Conservation (phyloP, 768 basidiomycete species). For the Lentinula aciculospora region DNA sequence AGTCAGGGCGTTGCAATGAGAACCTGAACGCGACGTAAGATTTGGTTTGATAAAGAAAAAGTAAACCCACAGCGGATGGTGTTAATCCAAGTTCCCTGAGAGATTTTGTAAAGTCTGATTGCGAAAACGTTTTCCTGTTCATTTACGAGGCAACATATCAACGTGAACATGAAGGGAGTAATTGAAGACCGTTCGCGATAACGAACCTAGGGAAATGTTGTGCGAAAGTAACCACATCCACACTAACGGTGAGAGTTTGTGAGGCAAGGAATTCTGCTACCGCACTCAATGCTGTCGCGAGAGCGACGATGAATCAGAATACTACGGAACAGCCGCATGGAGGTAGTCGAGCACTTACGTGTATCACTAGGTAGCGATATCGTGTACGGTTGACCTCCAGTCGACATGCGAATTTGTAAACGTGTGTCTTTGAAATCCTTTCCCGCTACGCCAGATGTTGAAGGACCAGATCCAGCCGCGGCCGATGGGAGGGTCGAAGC, state of each 20-base stretch:
- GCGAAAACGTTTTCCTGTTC: constrained; percentile 70
- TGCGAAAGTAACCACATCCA: constrained; percentile 73
- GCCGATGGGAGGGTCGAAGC: constrained; percentile 25
- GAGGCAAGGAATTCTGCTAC: constrained; percentile 86
- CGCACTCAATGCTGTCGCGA: constrained; percentile 59
- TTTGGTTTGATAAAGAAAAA: neutral
- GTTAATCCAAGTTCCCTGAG: constrained; percentile 83
- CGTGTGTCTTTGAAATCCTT: constrained; percentile 85
- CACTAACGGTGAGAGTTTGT: constrained; percentile 63
- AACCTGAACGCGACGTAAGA: constrained; percentile 29
- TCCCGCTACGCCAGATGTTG: constrained; percentile 42
- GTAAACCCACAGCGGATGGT: constrained; percentile 72
- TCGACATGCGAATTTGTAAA: constrained; percentile 83
- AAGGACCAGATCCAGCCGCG: constrained; percentile 26
- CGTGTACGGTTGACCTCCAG: constrained; percentile 75
- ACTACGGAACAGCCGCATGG: neutral
- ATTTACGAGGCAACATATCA: neutral
- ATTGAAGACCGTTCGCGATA: neutral
- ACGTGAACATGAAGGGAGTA: neutral
- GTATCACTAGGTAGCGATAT: constrained; percentile 77
- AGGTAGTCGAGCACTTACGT: constrained; percentile 38
- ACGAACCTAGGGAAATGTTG: constrained; percentile 81
- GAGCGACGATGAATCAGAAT: neutral
- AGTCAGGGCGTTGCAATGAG: constrained; percentile 42
- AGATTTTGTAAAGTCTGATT: constrained; percentile 71